Base-by-base conservation (phyloP, 495 filamentous ascomycete species). In the Xylaria venustula region DNA sequence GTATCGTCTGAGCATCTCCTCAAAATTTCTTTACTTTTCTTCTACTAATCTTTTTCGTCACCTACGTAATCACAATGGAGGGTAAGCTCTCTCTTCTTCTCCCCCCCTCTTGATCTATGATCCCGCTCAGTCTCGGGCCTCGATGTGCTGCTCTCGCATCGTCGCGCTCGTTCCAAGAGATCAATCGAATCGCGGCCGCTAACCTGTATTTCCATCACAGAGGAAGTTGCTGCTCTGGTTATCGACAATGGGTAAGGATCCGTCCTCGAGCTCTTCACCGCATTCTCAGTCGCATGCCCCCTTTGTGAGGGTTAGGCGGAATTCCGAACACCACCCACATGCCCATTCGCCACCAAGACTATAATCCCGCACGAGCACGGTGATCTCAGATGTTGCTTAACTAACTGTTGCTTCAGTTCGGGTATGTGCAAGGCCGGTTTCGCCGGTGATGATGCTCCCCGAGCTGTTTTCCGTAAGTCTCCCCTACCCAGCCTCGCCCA, bases 351-450 rank as follows among this genome's bases (percentile, higher is more conserved):
- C 50, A 53, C 42, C 44, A 62, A 46, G 60, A 30, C 50, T 37
- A 57, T 46, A 28, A 23, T 22, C 55, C 37, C 51, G 46, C 32
- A 28, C 48, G 23, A 41, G 55, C 9, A 44, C 52, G 56, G 54
- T 53, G 50, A 60, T 17, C 14, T 22, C 62, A 36, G 25, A 55
- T 48, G 17, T 55, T 50, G 11, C 11, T 37, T 30, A 51, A 71
- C 87, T 88, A 75, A 89, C 79, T 70, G 60, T 49, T 67, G 45
- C 73, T 26, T 23, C 78, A 98, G 94, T 86, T 98, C 94, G 79
- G 94, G 94, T 88, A 98, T 98, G 94, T 98, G 94, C 83, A 98
- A 98, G 86, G 94, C 94, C 90, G 94, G 94, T 91, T 98, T 98
- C 83, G 94, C 94, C 83, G 94, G 94, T 93, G 94, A 98, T 77